These are phyloP conservation scores for Paragyromitra xinjiangensis DNA, from an alignment of 495 filamentous ascomycete genomes.

Conservation along the genomic window DNA sequence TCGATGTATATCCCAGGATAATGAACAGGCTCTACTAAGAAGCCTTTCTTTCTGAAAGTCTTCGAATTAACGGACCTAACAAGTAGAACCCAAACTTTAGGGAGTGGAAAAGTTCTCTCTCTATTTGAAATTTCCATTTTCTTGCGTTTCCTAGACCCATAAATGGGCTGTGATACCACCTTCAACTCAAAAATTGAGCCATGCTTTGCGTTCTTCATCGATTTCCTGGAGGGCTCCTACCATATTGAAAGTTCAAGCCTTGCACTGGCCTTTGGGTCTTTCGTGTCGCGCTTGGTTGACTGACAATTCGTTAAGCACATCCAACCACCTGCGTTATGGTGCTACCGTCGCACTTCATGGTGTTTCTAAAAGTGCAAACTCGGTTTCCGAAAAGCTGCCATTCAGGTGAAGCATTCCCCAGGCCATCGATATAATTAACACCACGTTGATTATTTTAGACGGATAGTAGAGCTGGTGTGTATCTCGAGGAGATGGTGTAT, in stretches of 20 bases:
- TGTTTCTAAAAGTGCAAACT: background rate
- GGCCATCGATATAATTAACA: background rate
- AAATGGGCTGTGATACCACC: background rate
- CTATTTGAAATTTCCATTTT: background rate
- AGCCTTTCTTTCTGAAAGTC: background rate
- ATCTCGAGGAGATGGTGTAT: too few relatives aligned
- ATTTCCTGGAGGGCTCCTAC: background rate
- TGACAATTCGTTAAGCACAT: background rate
- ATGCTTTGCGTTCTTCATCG: background rate
- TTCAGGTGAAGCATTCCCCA: background rate
- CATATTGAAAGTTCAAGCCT: background rate
- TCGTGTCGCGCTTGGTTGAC: background rate
- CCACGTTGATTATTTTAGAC: background rate
- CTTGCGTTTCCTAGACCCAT: background rate
- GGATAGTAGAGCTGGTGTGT: background rate
- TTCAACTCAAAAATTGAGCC: background rate
- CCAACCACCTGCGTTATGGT: background rate
- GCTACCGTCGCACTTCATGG: background rate
- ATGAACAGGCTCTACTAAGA: background rate
- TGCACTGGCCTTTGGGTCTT: background rate
- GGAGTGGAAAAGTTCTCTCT: background rate
- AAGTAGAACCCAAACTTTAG: background rate
- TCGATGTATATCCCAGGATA: background rate
- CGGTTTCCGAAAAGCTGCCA: background rate
- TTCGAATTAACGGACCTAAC: background rate